Evolutionary conservation across 768 basidiomycete genomes (phyloP).

Genomic region (Chalciporus piperatus): DNA sequence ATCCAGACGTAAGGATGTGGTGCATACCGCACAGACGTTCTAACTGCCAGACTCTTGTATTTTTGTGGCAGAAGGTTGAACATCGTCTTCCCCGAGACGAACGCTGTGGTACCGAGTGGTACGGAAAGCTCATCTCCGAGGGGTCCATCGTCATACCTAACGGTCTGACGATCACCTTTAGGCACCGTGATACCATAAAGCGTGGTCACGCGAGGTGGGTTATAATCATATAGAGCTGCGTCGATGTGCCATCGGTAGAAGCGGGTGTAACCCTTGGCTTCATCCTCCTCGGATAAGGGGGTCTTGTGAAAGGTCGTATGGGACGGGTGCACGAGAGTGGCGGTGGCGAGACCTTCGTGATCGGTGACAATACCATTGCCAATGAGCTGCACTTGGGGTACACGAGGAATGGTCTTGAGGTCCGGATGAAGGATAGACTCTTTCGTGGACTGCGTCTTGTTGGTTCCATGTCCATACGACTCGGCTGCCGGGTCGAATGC

Average conservation of each 20-base stretch:
- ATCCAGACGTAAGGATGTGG: conserved; percentile 94
- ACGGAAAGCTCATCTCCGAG: conserved; percentile 77
- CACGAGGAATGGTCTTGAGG: conserved; percentile 85
- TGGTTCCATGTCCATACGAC: conserved; percentile 83
- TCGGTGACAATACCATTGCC: conserved; percentile 81
- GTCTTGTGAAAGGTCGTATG: conserved; percentile 90
- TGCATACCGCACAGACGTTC: conserved; percentile 71
- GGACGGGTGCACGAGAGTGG: conserved; percentile 80
- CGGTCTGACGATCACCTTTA: conserved; percentile 56
- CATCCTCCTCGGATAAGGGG: conserved; percentile 67
- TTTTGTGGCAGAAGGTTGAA: conserved; percentile 72
- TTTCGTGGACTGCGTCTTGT: conserved; percentile 70
- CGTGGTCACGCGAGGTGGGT: conserved; percentile 81
- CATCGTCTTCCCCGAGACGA: conserved; percentile 78
- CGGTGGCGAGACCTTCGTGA: conserved; percentile 77
- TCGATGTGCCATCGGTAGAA: conserved; percentile 95
- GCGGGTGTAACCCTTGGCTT: conserved; percentile 72
- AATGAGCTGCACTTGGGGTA: conserved; percentile 89
- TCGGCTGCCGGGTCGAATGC: conserved; percentile 68
- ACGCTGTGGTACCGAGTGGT: conserved; percentile 85
- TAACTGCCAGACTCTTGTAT: conserved; percentile 77
- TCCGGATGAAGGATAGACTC: conserved; percentile 87
- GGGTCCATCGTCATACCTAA: conserved; percentile 85
- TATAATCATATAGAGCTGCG: conserved; percentile 74
- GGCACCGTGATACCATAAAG: conserved; percentile 79